Evolutionary conservation across 2,329 filamentous ascomycete genomes (phyloP), one percentile per base, ranked within the genome.

Genomic region (Fusarium udum): DNA sequence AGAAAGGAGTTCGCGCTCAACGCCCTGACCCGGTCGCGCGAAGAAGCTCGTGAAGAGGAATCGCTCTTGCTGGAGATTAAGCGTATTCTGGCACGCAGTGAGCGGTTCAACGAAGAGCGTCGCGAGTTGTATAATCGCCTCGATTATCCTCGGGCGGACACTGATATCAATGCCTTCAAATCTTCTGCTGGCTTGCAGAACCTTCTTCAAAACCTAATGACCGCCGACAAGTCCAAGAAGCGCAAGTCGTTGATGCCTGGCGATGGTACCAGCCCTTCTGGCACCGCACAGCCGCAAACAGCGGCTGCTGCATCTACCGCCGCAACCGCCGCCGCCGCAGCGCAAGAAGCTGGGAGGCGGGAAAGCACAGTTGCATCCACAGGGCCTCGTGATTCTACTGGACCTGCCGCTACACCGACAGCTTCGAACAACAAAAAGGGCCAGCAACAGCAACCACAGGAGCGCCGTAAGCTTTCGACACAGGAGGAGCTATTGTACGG

Each of bases 11-110:
- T 97, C 78, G 95, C 95, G 7, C 89, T 93, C 72, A 91, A 92
- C 56, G 90, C 95, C 52, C 88, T 98, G 73, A 90, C 91, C 53
- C 90, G 96, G 45, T 93, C 92, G 14, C 92, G 91, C 71, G 94
- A 97, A 72, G 95, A 99, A 82, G 93, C 95, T 32, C 91, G 93
- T 71, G 96, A 99, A 81, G 96, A 99, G 83, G 93, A 97, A 77
- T 92, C 94, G 39, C 85, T 99, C 6, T 88, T 99, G 24, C 88
- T 95, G 66, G 96, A 99, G 80, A 90, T 99, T 62, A 95, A 97
- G 79, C 92, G 96, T 67, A 98, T 99, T 74, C 90, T 97, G 78
- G 92, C 93, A 71, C 91, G 95, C 68, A 93, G 95, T 73, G 93
- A 96, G 75, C 91, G 91, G 64, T 92, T 98, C 79, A 94, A 97